Evolutionary conservation across 371 early-diverging fungal genomes (phyloP).

Genomic region (Blakeslea trispora): DNA sequence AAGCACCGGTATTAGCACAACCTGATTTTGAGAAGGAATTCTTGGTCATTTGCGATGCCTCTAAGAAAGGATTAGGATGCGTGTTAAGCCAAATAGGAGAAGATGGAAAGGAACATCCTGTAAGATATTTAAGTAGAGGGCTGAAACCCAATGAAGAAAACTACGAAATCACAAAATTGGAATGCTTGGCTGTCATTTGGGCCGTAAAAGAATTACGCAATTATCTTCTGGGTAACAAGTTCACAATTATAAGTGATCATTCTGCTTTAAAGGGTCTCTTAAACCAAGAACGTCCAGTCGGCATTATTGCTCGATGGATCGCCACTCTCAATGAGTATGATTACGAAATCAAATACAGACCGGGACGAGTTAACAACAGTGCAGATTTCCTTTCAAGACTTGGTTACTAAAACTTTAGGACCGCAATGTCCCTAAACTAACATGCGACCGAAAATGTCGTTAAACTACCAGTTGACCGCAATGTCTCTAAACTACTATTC

Average conservation of each 20-base stretch:
- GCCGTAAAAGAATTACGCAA: neutral
- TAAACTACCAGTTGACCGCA: too few relatives aligned
- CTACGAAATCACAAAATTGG: too few relatives aligned
- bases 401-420: neutral
- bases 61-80: neutral
- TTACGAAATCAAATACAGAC: neutral
- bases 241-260: neutral
- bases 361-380: neutral
- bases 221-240: neutral
- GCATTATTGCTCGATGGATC: neutral
- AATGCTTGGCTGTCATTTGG: too few relatives aligned
- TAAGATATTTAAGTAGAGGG: too few relatives aligned
- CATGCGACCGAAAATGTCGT: too few relatives aligned
- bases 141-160: too few relatives aligned
- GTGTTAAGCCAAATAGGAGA: slow-evolving; percentile 1
- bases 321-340: neutral
- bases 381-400: slow-evolving; percentile 2
- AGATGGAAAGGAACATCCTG: slow-evolving; percentile 6
- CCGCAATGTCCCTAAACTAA: neutral
- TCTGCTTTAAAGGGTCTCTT: neutral
- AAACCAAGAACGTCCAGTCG: neutral
- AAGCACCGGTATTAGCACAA: too few relatives aligned
- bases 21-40: too few relatives aligned
- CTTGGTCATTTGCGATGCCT: slow-evolving; percentile 17
- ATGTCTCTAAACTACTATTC: neutral